A percentile compares a stretch with the other conserved stretches of the same genome.
These are phyloP conservation scores for Galium porrigens DNA, from an alignment of 305 asterid genomes.

Conservation along the genomic window DNA sequence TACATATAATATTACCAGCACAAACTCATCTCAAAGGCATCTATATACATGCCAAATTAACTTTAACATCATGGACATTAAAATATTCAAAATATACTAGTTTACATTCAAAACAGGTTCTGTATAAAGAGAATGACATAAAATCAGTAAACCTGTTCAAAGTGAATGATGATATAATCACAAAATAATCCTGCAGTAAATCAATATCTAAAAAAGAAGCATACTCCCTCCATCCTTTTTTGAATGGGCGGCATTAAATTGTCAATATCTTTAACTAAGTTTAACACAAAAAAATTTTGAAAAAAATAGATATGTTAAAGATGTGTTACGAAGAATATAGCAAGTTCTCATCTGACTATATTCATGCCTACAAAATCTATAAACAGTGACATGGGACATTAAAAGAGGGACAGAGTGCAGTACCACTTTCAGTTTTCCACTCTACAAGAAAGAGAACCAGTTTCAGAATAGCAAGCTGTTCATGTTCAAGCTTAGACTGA, in stretches of 20 bases:
- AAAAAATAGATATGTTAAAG: background rate
- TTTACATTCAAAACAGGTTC: background rate
- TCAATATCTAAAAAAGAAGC: constrained; percentile 8
- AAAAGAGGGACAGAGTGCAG: background rate
- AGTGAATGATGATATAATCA: background rate
- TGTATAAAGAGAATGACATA: no score
- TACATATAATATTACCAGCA: background rate
- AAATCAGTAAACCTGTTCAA: no score
- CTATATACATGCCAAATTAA: background rate
- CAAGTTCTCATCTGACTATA: background rate
- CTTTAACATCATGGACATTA: background rate
- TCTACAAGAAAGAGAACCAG: constrained; percentile 46
- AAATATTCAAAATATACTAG: background rate
- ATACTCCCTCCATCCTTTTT: constrained; percentile 5
- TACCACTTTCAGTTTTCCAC: constrained; percentile 77
- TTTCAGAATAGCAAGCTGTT: constrained; percentile 50
- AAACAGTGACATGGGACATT: background rate
- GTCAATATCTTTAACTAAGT: no score
- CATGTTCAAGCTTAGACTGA: constrained; percentile 77
- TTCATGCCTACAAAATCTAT: background rate
- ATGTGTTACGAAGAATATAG: background rate
- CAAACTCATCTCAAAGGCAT: background rate
- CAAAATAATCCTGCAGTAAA: background rate
- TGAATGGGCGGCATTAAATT: no score
- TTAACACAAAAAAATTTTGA: no score